Evolutionary conservation across 768 basidiomycete genomes (phyloP).

Genomic region (Boletus sp.): DNA sequence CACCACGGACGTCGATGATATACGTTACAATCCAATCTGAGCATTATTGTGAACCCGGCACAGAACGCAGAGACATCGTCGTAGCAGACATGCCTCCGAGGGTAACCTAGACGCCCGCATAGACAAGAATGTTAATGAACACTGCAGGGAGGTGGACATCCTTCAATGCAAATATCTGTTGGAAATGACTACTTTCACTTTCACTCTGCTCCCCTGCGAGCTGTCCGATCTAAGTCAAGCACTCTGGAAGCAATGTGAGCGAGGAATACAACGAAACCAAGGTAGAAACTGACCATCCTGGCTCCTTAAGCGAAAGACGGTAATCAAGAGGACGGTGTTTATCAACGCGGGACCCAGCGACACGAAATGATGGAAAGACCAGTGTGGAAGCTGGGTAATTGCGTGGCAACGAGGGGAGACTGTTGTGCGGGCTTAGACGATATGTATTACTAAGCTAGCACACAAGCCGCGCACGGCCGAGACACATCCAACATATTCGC

Average conservation of each 20-base stretch:
- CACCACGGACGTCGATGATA: slow-evolving; percentile 40
- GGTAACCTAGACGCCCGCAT: slow-evolving; percentile 66
- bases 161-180: slow-evolving; percentile 49
- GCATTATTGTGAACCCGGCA: neutral
- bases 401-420: slow-evolving; percentile 78
- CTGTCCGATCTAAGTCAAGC: slow-evolving; percentile 52
- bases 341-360: slow-evolving; percentile 64
- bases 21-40: slow-evolving; percentile 73
- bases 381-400: slow-evolving; percentile 58
- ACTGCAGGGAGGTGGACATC: slow-evolving; percentile 61
- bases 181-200: slow-evolving; percentile 37
- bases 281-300: slow-evolving; percentile 57
- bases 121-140: slow-evolving; percentile 62
- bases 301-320: slow-evolving; percentile 63
- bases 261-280: neutral
- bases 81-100: slow-evolving; percentile 33
- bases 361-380: slow-evolving; percentile 77
- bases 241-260: slow-evolving; percentile 41
- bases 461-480: no score
- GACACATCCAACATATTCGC: no score
- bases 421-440: no score
- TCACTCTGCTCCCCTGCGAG: slow-evolving; percentile 34
- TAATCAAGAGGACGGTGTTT: slow-evolving; percentile 50
- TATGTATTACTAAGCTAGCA: no score
- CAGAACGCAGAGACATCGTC: neutral